Evolutionary conservation across 2,329 filamentous ascomycete species (phyloP).

Genomic region (Gaeumannomyces tritici): DNA sequence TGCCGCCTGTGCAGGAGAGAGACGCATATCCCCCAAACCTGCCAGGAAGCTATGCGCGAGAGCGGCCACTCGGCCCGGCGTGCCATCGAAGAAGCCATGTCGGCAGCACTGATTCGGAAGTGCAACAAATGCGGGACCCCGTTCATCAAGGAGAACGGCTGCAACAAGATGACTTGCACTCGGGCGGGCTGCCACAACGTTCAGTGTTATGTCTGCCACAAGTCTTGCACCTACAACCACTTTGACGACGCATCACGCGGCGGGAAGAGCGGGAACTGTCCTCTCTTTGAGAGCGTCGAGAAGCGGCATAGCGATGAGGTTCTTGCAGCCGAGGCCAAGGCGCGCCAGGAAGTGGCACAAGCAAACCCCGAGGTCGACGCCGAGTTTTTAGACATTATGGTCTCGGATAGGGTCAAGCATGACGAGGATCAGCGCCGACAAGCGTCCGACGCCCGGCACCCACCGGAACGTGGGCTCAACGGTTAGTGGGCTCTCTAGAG

Average conservation of each 20-base stretch:
- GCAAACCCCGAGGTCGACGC: slow-evolving; percentile 52
- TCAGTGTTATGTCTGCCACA: slow-evolving; percentile 64
- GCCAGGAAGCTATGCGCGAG: slow-evolving; percentile 55
- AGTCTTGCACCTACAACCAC: slow-evolving; percentile 58
- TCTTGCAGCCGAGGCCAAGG: slow-evolving; percentile 47
- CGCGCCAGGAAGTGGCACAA: slow-evolving; percentile 42
- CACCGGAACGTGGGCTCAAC: not conserved
- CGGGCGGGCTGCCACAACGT: slow-evolving; percentile 38
- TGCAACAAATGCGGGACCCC: slow-evolving; percentile 64
- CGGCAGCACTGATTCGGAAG: slow-evolving; percentile 62
- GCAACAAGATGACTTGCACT: slow-evolving; percentile 74
- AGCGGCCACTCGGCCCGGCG: slow-evolving; percentile 52
- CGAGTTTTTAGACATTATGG: slow-evolving; percentile 46
- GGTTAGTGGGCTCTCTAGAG: not conserved
- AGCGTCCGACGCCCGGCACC: not conserved
- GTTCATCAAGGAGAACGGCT: slow-evolving; percentile 71
- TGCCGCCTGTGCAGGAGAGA: slow-evolving; percentile 60
- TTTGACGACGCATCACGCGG: slow-evolving; percentile 48
- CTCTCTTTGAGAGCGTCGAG: slow-evolving; percentile 55
- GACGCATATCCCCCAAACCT: slow-evolving; percentile 64
- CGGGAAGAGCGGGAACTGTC: slow-evolving; percentile 47
- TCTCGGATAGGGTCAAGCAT: slow-evolving; percentile 42
- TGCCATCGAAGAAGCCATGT: slow-evolving; percentile 76
- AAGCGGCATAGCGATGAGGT: slow-evolving; percentile 55
- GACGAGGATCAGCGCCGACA: slow-evolving; percentile 24